Evolutionary conservation across 164 flowering plant genomes (phyloP).

Genomic region (Vitis riparia): DNA sequence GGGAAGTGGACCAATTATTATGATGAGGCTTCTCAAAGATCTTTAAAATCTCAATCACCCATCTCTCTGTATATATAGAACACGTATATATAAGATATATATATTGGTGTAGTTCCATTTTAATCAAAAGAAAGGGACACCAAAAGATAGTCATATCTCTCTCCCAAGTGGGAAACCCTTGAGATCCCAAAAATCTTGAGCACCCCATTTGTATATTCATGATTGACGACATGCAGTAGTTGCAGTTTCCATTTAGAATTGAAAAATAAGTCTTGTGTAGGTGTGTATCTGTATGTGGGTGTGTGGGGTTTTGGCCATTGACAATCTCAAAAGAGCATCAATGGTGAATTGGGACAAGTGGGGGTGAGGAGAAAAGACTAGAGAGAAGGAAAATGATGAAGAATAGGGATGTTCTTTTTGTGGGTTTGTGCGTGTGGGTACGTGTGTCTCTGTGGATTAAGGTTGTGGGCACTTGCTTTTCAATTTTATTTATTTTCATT

Average conservation of each 20-base stretch:
- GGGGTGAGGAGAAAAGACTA: too few species aligned
- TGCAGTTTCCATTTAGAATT: conserved; percentile 2
- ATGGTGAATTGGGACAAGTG: too few species aligned
- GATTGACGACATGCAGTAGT: neutral
- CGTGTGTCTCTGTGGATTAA: too few species aligned
- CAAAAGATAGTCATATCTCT: neutral
- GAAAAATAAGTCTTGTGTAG: neutral
- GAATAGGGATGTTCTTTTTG: too few species aligned
- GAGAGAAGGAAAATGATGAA: too few species aligned
- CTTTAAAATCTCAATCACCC: conserved; percentile 13
- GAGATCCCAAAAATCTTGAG: conserved; percentile 18
- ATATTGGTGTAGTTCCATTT: conserved; percentile 5
- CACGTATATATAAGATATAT: neutral
- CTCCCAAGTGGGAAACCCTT: conserved; percentile 8
- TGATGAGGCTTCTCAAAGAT: conserved; percentile 26
- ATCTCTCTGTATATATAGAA: neutral
- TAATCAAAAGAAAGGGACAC: neutral
- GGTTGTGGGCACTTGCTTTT: too few species aligned
- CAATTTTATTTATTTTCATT: too few species aligned
- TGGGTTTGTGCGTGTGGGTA: too few species aligned
- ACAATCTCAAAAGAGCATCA: too few species aligned
- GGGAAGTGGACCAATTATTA: conserved; percentile 50
- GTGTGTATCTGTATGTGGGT: neutral
- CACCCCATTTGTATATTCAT: conserved; percentile 15
- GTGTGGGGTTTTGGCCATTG: too few species aligned